Base-by-base conservation (phyloP, 225 moss, liverwort and hornwort genomes). In the Takakia lepidozioides region DNA sequence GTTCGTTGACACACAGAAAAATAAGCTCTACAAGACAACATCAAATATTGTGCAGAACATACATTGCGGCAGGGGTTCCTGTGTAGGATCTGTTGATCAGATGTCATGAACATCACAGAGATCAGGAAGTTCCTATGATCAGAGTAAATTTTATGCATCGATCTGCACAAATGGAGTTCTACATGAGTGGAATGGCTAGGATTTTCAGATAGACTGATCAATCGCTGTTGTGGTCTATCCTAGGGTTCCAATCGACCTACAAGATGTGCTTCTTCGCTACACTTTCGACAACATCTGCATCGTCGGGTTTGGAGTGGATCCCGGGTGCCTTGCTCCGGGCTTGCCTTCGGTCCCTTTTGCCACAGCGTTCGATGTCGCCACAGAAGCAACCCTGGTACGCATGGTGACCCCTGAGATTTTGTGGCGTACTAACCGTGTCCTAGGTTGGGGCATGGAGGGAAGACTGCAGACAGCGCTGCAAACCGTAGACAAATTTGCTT, bases 281-380 rank as follows among this genome's bases (percentile, higher is more conserved):
- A 72, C 75, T 0, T 82, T 88, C 52, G 85, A 85, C 51, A 82
- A 68, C 64, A 82, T 85, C 5, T 91, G 91, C 70, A 67, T 66
- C 48, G 46, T 86, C 2, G 86, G 72, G 0, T 87, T 91, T 49
- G 76, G 84, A 28, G 75, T 81, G 4, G 86, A 91, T 19, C 78
- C 75, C 13, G 84, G 75, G 0, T 84, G 81, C 43, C 66, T 86
- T 21, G 75, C 73, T 3, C 63, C 66, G 1, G 76, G 71, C 1
- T 56, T 86, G 1, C 80, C 86, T 0, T 9, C 1, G 0, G 77
- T 81, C 37, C 72, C 61, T 14, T 70, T 88, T 41, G 85, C 85
- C 3, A 61, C 63, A 35, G 87, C 80, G 19, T 81, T 77, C 48
- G 83, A 83, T 46, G 23, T 62, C 2, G 87, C 84, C 9, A 84